Conservation (phyloP, 257 asterid genomes). For the Ocimum tenuiflorum region DNA sequence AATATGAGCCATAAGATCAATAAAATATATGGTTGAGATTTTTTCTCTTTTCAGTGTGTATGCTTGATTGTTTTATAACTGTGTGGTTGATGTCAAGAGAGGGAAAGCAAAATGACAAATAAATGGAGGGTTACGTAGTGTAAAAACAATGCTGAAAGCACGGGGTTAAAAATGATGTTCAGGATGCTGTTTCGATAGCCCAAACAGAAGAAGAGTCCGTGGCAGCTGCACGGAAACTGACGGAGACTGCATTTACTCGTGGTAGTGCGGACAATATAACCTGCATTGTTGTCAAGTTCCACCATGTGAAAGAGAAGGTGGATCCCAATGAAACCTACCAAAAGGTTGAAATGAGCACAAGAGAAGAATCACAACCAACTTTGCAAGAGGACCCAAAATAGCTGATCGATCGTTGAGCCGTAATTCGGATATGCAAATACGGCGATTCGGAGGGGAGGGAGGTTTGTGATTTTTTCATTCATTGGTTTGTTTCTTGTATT, state of each 20-base stretch:
- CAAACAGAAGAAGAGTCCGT: slow-evolving; percentile 73
- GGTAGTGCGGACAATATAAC: slow-evolving; percentile 99
- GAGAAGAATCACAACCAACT: slow-evolving; percentile 11
- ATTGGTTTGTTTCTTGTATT: slow-evolving; percentile 33
- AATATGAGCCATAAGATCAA: too few relatives aligned
- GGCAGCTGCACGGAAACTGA: slow-evolving; percentile 85
- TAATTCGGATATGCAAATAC: slow-evolving; percentile 15
- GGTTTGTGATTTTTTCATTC: slow-evolving; percentile 35
- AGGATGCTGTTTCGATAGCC: slow-evolving; percentile 90
- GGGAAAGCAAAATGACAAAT: not conserved
- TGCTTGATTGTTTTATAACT: not conserved
- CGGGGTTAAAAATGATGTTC: slow-evolving; percentile 13
- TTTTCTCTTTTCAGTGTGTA: too few relatives aligned
- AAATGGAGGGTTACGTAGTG: not conserved
- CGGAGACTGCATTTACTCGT: slow-evolving; percentile 83
- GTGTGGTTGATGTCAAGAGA: not conserved
- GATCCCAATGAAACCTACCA: slow-evolving; percentile 26
- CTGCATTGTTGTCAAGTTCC: slow-evolving; percentile 87
- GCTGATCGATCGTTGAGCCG: slow-evolving; percentile 17
- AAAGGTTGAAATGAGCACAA: not conserved
- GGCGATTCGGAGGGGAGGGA: not conserved
- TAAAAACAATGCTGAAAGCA: not conserved
- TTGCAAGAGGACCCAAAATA: slow-evolving; percentile 16
- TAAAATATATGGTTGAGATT: too few relatives aligned
- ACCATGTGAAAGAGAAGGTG: slow-evolving; percentile 36